These are phyloP conservation scores for Zalaria obscura DNA, from an alignment of 2,329 filamentous ascomycete genomes.

Conservation along the genomic window DNA sequence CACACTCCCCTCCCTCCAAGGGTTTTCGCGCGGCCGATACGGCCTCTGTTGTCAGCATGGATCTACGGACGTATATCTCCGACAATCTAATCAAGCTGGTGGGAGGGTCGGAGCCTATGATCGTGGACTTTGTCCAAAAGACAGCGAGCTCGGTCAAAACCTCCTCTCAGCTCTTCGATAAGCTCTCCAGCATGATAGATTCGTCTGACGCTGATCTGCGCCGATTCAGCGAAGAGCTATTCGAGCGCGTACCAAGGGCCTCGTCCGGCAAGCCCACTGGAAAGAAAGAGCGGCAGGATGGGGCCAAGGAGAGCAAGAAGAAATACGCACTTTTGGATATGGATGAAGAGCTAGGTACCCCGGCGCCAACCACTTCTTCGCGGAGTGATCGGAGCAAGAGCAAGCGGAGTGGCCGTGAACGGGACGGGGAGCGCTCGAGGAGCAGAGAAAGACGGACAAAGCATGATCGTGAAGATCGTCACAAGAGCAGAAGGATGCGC, in stretches of 20 bases:
- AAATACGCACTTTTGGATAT: constrained; percentile 41
- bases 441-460: constrained; percentile 20
- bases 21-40: no score
- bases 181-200: constrained; percentile 38
- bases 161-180: constrained; percentile 31
- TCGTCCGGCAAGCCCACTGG: constrained; percentile 1
- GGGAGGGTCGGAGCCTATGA: constrained; percentile 40
- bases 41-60: constrained; percentile 12
- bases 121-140: constrained; percentile 42
- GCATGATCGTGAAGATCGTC: constrained; percentile 4
- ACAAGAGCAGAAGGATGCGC: constrained; percentile 31
- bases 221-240: constrained; percentile 34
- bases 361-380: constrained; percentile 8
- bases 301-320: constrained; percentile 25
- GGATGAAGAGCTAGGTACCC: constrained; percentile 29
- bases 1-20: no score
- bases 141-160: constrained; percentile 38
- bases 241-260: constrained; percentile 17
- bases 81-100: constrained; percentile 38
- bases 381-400: constrained; percentile 8
- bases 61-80: constrained; percentile 24
- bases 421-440: constrained; percentile 16
- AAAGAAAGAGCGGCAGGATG: constrained; percentile 13
- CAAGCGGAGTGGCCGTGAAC: constrained; percentile 19
- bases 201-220: constrained; percentile 29